Evolutionary conservation across 768 basidiomycete species (phyloP).

Genomic region (Ramaria rubella): DNA sequence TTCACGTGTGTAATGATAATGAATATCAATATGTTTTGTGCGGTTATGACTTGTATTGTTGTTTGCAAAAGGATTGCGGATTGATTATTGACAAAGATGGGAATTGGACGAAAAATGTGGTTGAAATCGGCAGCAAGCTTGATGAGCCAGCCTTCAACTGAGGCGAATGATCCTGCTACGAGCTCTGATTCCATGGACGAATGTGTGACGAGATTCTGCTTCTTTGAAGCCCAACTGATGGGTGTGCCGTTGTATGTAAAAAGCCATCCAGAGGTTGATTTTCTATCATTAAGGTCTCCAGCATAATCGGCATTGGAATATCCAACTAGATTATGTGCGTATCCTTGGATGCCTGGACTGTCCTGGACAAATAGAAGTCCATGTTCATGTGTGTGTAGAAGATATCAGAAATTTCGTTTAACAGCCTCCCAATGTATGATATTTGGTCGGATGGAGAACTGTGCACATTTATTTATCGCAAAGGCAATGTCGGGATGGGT

Average conservation of each 20-base stretch:
- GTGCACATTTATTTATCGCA: neutral
- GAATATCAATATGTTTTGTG: neutral
- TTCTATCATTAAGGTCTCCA: neutral
- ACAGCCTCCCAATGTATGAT: neutral
- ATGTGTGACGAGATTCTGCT: too few relatives aligned
- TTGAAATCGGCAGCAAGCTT: neutral
- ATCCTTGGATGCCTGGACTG: too few relatives aligned
- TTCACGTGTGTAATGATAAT: too few relatives aligned
- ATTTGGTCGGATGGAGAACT: neutral
- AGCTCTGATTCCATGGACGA: neutral
- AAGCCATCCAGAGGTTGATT: too few relatives aligned
- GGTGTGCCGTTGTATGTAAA: too few relatives aligned
- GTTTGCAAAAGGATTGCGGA: neutral
- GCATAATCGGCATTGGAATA: too few relatives aligned
- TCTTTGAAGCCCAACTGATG: too few relatives aligned
- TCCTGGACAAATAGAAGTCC: too few relatives aligned
- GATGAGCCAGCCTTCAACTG: neutral
- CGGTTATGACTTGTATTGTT: neutral
- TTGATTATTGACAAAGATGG: too few relatives aligned
- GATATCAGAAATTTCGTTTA: neutral
- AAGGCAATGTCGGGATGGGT: neutral
- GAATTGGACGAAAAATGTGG: neutral
- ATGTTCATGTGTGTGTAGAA: too few relatives aligned
- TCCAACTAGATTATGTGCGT: too few relatives aligned
- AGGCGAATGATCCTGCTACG: neutral